Conservation (phyloP, 2,329 filamentous ascomycete species). For the Verticillium tricorpus region DNA sequence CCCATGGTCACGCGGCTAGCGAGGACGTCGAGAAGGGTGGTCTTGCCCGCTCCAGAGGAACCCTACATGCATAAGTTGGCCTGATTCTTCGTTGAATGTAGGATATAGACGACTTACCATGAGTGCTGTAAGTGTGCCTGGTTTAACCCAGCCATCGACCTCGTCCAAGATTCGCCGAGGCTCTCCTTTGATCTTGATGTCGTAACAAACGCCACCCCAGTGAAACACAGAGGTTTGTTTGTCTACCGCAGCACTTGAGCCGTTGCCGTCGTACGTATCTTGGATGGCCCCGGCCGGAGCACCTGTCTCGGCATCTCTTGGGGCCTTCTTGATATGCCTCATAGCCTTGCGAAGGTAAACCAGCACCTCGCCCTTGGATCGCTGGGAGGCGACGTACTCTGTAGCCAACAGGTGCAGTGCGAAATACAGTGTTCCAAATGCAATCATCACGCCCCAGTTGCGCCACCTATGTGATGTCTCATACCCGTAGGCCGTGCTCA, state of each 20-base stretch:
- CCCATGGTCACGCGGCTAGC: conserved; percentile 71
- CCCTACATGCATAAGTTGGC: conserved; percentile 33
- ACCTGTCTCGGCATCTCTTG: conserved; percentile 13
- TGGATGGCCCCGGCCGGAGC: conserved; percentile 13
- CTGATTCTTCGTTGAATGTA: too few species aligned
- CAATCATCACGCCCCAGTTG: conserved; percentile 53
- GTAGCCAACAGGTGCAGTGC: conserved; percentile 17
- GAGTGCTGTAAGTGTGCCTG: conserved; percentile 48
- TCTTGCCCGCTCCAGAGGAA: conserved; percentile 71
- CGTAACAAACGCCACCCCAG: conserved; percentile 69
- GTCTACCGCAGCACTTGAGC: conserved; percentile 13
- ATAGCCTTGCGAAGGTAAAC: conserved; percentile 19
- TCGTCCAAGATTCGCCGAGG: conserved; percentile 51
- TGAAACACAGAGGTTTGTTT: conserved; percentile 63
- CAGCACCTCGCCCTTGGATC: conserved; percentile 8
- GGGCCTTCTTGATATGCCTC: conserved; percentile 51
- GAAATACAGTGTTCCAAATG: conserved; percentile 42
- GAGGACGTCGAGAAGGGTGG: conserved; percentile 68
- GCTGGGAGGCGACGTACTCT: conserved; percentile 5
- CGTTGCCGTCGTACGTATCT: conserved; percentile 11
- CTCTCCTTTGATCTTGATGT: conserved; percentile 64
- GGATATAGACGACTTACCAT: conserved; percentile 34
- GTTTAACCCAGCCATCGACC: conserved; percentile 67
- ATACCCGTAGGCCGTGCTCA: conserved; percentile 43
- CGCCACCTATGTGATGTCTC: conserved; percentile 45